Evolutionary conservation across 768 basidiomycete genomes (phyloP).

Genomic region (Amanita exitialis): DNA sequence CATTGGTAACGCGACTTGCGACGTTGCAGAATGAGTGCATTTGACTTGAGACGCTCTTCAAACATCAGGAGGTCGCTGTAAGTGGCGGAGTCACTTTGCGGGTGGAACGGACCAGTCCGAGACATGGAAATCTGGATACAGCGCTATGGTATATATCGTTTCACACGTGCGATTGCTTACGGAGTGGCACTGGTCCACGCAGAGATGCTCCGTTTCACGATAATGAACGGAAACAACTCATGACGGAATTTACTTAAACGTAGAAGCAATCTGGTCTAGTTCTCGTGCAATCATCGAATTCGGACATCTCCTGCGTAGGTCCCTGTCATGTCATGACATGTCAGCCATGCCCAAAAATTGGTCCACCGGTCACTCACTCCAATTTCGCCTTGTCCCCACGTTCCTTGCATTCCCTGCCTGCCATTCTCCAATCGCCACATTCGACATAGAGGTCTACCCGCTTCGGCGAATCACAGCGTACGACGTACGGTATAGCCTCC

Average conservation of each 20-base stretch:
- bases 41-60: slow-evolving; percentile 94
- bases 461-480: slow-evolving; percentile 75
- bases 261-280: slow-evolving; percentile 50
- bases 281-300: slow-evolving; percentile 77
- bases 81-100: slow-evolving; percentile 68
- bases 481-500: slow-evolving; percentile 72
- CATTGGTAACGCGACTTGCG: slow-evolving; percentile 79
- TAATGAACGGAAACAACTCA: not conserved
- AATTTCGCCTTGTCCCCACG: slow-evolving; percentile 75
- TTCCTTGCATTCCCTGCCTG: slow-evolving; percentile 86
- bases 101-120: slow-evolving; percentile 28
- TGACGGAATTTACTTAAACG: slow-evolving; percentile 58
- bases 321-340: slow-evolving; percentile 28
- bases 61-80: slow-evolving; percentile 86
- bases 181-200: too few relatives aligned
- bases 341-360: not conserved
- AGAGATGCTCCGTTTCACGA: not conserved
- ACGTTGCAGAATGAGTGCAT: slow-evolving; percentile 69
- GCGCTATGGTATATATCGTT: too few relatives aligned
- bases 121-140: slow-evolving; percentile 16
- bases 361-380: slow-evolving; percentile 44
- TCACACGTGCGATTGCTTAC: slow-evolving; percentile 3
- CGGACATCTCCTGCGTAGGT: slow-evolving; percentile 64
- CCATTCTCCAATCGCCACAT: slow-evolving; percentile 85
- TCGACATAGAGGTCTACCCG: slow-evolving; percentile 82